Base-by-base conservation (phyloP, 768 basidiomycete genomes). In the Lentinula detonsa region DNA sequence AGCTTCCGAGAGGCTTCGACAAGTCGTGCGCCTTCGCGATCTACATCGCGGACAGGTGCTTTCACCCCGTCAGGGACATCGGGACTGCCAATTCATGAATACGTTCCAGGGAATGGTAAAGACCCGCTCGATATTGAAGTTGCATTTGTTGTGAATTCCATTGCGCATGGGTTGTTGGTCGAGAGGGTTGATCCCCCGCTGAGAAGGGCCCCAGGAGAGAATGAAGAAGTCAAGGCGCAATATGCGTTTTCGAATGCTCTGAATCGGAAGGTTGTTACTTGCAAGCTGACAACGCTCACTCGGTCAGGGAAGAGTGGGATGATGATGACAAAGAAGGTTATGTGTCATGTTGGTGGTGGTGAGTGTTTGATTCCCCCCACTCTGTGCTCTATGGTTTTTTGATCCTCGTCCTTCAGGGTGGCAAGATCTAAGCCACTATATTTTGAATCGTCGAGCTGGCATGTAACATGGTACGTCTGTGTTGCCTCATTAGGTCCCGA, bases 291-390 rank as follows among this genome's bases (percentile, higher is more conserved):
- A 49, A 90, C 91, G 49, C 77, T 92, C 69, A 84, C 85, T 57
- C 82, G 93, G 52, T 74, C 81, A 10, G 79, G 79, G 23, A 78
- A 78, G 69, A 59, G 63, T 55, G 76, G 74, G 51, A 80, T 75
- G 65, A 77, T 79, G 65, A 83, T 74, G 61, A 84, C 84, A 63
- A 92, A 89, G 83, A 95, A 93, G 73, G 93, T 95, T 34, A 90
- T 95, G 88, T 92, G 89, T 74, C 86, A 92, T 62, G 88, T 95
- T 63, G 93, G 93, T 50, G 91, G 90, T 72, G 91, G 91, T 87
- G 65, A 68, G 85, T 78, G 4, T n/a, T 18, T 34, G 40, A 5
- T 56, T 58, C 10, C 58, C 55, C 16, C 60, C 46, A 61, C 18
- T 21, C 10, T 23, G 23, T 23, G 31, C 31, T 21, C 42, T 11